A percentile compares a stretch with the other conserved stretches of the same genome.
phyloP scores from a whole-genome alignment of 306 rosid genomes.

The Potentilla sterilis region DNA sequence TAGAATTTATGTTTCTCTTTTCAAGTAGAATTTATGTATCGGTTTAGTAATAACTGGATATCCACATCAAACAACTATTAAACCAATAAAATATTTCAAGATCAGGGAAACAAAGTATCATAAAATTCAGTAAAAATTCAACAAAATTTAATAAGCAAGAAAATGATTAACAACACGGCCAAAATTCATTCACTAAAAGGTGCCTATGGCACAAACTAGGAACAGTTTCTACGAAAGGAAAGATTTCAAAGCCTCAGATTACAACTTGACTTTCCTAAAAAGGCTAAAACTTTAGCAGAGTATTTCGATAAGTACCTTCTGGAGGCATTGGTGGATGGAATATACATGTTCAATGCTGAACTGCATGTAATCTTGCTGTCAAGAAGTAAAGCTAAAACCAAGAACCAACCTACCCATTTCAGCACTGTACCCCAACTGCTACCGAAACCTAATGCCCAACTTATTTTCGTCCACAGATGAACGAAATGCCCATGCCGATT shows the following conservation, averaged over 20 bases:
- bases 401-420: conserved; percentile 50
- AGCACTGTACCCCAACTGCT: conserved; percentile 54
- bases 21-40: not conserved
- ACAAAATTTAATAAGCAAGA: conserved; percentile 22
- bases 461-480: conserved; percentile 25
- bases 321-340: conserved; percentile 57
- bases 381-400: conserved; percentile 49
- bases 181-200: conserved; percentile 34
- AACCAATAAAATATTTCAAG: not conserved
- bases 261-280: conserved; percentile 48
- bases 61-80: not conserved
- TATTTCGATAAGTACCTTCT: conserved; percentile 45
- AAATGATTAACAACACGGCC: conserved; percentile 33
- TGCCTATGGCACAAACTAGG: conserved; percentile 30
- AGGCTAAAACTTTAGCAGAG: conserved; percentile 43
- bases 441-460: conserved; percentile 42
- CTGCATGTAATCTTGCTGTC: conserved; percentile 34
- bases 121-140: conserved; percentile 21
- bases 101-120: conserved; percentile 17
- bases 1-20: not conserved
- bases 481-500: conserved; percentile 29
- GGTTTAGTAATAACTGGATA: not conserved
- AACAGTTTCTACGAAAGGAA: conserved; percentile 31
- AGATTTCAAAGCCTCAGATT: conserved; percentile 50
- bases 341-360: conserved; percentile 51